Percentiles rank a stretch among this genome's conserved stretches.
Evolutionary conservation across 352 stramenopile genomes (phyloP).

Genomic region (Phytopythium cucurbitacearum): DNA sequence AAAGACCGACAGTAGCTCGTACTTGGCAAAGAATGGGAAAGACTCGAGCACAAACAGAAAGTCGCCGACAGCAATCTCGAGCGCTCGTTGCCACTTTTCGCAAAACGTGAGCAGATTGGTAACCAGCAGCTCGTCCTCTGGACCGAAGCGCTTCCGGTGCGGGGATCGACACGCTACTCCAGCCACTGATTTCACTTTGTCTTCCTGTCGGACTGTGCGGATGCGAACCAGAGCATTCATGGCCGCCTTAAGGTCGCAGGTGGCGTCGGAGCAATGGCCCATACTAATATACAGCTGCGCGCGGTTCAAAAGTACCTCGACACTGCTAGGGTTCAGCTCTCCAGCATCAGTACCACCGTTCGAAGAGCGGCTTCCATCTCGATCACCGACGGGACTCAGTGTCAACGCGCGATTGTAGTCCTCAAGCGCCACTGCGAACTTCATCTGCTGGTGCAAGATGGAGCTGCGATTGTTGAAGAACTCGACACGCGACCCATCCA

Average conservation of each 20-base stretch:
- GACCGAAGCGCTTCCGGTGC: constrained; percentile 3
- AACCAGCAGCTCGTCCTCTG: constrained; percentile 21
- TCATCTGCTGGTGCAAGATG: constrained; percentile 49
- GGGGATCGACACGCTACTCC: neutral
- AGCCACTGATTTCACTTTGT: no score
- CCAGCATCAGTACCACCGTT: neutral
- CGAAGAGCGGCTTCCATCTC: no score
- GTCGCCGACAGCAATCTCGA: constrained; percentile 47
- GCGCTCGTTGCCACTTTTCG: constrained; percentile 34
- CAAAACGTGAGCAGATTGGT: constrained; percentile 36
- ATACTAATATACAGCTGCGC: constrained; percentile 49
- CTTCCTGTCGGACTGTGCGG: constrained; percentile 2
- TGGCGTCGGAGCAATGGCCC: constrained; percentile 38
- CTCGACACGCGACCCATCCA: constrained; percentile 30
- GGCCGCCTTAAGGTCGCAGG: constrained; percentile 26
- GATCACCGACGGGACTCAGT: constrained; percentile 6
- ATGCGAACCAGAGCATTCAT: constrained; percentile 5
- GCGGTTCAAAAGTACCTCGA: constrained; percentile 46
- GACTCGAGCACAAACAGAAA: constrained; percentile 44
- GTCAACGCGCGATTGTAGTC: constrained; percentile 47
- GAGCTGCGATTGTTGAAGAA: constrained; percentile 59
- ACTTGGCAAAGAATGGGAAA: constrained; percentile 28
- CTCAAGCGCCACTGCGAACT: constrained; percentile 40
- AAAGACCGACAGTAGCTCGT: constrained; percentile 27
- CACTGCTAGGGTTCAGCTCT: constrained; percentile 8